Conservation (phyloP, 2,329 filamentous ascomycete genomes). For the Fusarium mundagurra region DNA sequence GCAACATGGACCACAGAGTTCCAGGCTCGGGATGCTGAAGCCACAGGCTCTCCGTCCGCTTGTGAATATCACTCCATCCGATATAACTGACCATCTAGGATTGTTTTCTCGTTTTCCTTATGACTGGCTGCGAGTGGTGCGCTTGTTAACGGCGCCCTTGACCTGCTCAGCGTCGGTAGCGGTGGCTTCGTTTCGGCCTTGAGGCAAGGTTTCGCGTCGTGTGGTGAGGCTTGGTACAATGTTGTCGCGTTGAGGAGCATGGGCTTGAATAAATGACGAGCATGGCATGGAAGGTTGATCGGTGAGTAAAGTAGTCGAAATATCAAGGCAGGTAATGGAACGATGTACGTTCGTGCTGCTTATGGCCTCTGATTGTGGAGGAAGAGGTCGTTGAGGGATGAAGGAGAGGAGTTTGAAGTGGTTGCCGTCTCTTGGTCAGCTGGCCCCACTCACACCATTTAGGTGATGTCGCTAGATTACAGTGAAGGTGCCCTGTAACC, state of each 20-base stretch:
- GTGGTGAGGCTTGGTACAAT: background rate
- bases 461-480: accelerated
- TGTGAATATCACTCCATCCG: slow-evolving; percentile 1
- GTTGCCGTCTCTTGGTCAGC: accelerated
- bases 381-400: background rate
- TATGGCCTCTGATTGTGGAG: background rate
- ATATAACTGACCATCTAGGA: background rate
- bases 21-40: accelerated
- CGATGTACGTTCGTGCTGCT: background rate
- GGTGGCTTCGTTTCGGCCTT: slow-evolving; percentile 56
- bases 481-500: background rate
- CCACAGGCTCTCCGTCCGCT: background rate
- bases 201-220: background rate
- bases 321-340: background rate
- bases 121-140: slow-evolving; percentile 66
- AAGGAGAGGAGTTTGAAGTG: background rate
- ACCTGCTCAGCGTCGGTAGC: slow-evolving; percentile 74
- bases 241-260: background rate
- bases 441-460: background rate
- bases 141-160: slow-evolving; percentile 77
- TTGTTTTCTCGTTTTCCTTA: slow-evolving; percentile 43
- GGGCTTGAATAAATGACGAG: background rate
- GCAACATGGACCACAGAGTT: background rate
- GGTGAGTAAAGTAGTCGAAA: background rate
- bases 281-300: background rate